Evolutionary conservation across 768 basidiomycete genomes (phyloP).

Genomic region (Mycena maculata): DNA sequence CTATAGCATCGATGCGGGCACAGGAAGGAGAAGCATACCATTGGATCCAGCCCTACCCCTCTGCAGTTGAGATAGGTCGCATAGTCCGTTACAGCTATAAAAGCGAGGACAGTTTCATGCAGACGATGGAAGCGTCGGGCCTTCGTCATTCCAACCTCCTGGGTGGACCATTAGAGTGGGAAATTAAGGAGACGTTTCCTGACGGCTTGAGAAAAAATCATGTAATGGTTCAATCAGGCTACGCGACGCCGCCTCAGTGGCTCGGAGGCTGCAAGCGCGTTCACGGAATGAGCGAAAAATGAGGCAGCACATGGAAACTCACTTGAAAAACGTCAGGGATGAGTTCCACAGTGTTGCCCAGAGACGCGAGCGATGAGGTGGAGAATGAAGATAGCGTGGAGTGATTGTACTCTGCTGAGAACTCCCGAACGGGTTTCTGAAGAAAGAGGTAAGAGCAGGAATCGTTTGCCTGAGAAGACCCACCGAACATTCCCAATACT

Average conservation of each 20-base stretch:
- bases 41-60: slow-evolving; percentile 78
- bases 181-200: background rate
- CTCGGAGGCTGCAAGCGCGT: slow-evolving; percentile 12
- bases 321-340: slow-evolving; percentile 32
- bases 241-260: slow-evolving; percentile 22
- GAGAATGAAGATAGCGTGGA: background rate
- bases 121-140: slow-evolving; percentile 19
- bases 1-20: background rate
- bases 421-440: slow-evolving; percentile 45
- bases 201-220: slow-evolving; percentile 22
- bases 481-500: slow-evolving; percentile 82
- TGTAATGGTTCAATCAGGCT: slow-evolving; percentile 15
- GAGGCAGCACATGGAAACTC: background rate
- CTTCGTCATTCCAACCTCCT: slow-evolving; percentile 24
- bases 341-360: slow-evolving; percentile 24
- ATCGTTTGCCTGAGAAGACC: background rate
- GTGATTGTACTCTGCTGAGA: slow-evolving; percentile 53
- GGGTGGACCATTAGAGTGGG: background rate
- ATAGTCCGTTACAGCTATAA: slow-evolving; percentile 80
- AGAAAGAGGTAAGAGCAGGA: background rate
- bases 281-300: background rate
- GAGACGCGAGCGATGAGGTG: background rate
- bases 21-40: slow-evolving; percentile 47
- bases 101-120: background rate
- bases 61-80: slow-evolving; percentile 88